A percentile compares a stretch with the other conserved stretches of the same genome.
These are phyloP conservation scores for Solanum hybrid DNA, from an alignment of 305 asterid genomes.

Conservation along the genomic window DNA sequence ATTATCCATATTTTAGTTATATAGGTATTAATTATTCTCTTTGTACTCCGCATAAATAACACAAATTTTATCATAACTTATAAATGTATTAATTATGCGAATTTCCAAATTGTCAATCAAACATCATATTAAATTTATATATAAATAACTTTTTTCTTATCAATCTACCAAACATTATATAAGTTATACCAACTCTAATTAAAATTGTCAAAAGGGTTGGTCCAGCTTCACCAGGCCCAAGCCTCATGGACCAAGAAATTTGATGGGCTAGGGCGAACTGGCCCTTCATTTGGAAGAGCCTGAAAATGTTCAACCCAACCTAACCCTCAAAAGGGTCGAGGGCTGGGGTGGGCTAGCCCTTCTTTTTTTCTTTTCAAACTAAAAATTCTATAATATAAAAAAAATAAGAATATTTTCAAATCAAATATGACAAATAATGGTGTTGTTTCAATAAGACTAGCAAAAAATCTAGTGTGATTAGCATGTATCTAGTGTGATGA, in stretches of 20 bases:
- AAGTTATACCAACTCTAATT: not conserved
- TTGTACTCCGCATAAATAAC: no score
- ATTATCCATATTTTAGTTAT: no score
- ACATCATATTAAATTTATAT: no score
- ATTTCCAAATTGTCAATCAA: no score
- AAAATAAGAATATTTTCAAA: not conserved
- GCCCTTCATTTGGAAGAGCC: not conserved
- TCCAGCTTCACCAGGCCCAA: not conserved
- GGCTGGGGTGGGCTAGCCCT: not conserved
- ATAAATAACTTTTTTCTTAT: not conserved
- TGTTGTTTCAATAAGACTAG: not conserved
- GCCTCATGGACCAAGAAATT: not conserved
- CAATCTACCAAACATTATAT: not conserved
- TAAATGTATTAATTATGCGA: no score
- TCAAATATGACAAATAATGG: no score
- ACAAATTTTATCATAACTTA: no score
- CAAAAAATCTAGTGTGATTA: not conserved
- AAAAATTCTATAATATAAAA: not conserved
- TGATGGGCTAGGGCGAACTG: not conserved
- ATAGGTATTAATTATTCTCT: no score
- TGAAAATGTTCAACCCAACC: not conserved
- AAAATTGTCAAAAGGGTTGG: not conserved
- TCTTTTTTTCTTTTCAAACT: not conserved
- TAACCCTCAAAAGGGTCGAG: not conserved
- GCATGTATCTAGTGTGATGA: not conserved